Percentiles rank a stretch among this genome's conserved stretches.
Conservation (phyloP, 257 asterid species). For the Lycium barbarum region DNA sequence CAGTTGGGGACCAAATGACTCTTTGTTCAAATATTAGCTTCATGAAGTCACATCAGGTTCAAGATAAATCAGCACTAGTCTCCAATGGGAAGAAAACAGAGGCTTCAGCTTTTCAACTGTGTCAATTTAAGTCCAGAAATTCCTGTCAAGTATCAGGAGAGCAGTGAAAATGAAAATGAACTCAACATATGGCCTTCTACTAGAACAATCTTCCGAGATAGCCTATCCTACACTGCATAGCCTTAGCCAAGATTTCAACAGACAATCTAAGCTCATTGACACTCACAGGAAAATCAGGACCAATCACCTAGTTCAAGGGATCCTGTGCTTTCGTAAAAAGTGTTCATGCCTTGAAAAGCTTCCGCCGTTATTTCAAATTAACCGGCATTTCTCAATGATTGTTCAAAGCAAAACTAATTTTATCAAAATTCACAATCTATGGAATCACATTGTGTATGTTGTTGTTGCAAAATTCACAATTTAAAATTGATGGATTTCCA, state of each 20-base stretch:
- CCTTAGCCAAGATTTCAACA: too few species aligned
- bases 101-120: neutral
- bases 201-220: neutral
- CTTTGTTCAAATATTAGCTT: neutral
- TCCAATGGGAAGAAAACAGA: neutral
- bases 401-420: neutral
- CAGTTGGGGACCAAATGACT: conserved; percentile 22
- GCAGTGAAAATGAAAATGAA: neutral
- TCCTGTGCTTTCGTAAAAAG: too few species aligned
- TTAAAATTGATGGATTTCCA: neutral
- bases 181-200: neutral
- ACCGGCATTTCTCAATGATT: neutral
- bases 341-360: too few species aligned
- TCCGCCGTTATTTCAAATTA: too few species aligned
- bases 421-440: neutral
- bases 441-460: too few species aligned
- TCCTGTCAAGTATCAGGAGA: neutral
- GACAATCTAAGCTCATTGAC: too few species aligned
- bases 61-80: neutral
- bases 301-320: too few species aligned
- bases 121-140: neutral
- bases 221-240: too few species aligned
- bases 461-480: neutral
- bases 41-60: neutral
- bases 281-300: too few species aligned